Evolutionary conservation across 2,329 filamentous ascomycete species (phyloP), one percentile per base, ranked within the genome.

Genomic region (Pseudogymnoascus sp.): DNA sequence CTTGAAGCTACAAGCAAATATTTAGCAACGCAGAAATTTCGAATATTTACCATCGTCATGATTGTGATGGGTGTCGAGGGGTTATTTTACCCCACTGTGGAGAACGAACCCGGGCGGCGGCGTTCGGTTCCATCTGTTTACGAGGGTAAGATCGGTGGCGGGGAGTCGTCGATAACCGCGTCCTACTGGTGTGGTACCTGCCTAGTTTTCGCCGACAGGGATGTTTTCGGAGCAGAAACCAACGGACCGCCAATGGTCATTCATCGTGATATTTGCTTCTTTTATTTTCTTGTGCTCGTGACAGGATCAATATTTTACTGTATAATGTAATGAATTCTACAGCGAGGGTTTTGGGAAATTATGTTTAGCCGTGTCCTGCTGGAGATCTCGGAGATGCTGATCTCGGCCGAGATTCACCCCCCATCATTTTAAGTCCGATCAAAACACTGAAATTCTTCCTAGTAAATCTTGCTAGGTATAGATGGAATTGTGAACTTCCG

Each of bases 81-180:
- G 49, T 56, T 18, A 56, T 36, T 56, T 56, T 56, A 56, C 49
- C 49, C 49, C 49, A 56, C 49, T 56, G 49, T 56, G 49, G 49
- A 56, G 49, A 56, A 56, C 42, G 11, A 34, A 36, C 28, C 3
- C 49, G 49, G 49, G 28, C 31, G 28, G 28, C 46, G 49, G 49
- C 49, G 28, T 56, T 56, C 28, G 49, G 49, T 56, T 56, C 49
- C 28, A 34, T 56, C 49, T 28, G 49, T 21, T 34, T 34, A 56
- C 23, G 16, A 56, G 18, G 28, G 46, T 25, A 36, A 34, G 49
- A 56, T 56, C 49, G 49, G 49, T 56, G 49, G 49, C 9, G 49
- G 28, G 49, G 25, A 34, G 49, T 56, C 28, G 49, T 56, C 49
- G 16, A 56, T 36, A 21, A 18, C 28, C 28, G 28, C 18, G 49